phyloP scores from a whole-genome alignment of 306 rosid genomes.

The Cucumis hystrix region DNA sequence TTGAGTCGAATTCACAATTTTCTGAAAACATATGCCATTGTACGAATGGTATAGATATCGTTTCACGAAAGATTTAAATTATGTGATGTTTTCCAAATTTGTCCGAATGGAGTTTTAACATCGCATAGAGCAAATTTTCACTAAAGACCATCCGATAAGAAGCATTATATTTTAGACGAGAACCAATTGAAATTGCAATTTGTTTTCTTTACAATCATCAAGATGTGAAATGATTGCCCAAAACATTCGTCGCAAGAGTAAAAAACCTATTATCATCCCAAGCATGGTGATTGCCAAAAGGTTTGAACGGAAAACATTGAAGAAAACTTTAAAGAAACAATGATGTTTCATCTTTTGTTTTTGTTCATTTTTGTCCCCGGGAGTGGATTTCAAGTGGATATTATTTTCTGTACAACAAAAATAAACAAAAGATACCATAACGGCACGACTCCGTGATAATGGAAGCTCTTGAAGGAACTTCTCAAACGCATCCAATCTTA shows the following conservation, averaged over 20 bases:
- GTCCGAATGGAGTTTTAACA: no score
- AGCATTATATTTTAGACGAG: no score
- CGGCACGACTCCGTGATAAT: conserved; percentile 76
- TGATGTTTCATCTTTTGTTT: not conserved
- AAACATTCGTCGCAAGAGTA: not conserved
- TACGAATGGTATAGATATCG: not conserved
- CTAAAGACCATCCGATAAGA: not conserved
- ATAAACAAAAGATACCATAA: conserved; percentile 73
- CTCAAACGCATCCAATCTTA: conserved; percentile 80
- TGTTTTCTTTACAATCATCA: not conserved
- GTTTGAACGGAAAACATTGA: not conserved
- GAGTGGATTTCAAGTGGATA: conserved; percentile 1
- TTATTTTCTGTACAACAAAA: conserved; percentile 23
- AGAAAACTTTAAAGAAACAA: not conserved
- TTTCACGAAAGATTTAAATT: not conserved
- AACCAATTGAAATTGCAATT: not conserved
- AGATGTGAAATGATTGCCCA: not conserved
- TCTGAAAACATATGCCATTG: not conserved
- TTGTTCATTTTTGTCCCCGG: conserved; percentile 2
- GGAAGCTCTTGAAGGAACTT: conserved; percentile 90
- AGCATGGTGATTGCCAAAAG: not conserved
- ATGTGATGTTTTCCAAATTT: not conserved
- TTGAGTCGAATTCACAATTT: not conserved
- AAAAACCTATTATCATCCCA: not conserved
- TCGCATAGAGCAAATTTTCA: not conserved